phyloP scores from a whole-genome alignment of 192 early-diverging fungal species.

The Podila epigama region DNA sequence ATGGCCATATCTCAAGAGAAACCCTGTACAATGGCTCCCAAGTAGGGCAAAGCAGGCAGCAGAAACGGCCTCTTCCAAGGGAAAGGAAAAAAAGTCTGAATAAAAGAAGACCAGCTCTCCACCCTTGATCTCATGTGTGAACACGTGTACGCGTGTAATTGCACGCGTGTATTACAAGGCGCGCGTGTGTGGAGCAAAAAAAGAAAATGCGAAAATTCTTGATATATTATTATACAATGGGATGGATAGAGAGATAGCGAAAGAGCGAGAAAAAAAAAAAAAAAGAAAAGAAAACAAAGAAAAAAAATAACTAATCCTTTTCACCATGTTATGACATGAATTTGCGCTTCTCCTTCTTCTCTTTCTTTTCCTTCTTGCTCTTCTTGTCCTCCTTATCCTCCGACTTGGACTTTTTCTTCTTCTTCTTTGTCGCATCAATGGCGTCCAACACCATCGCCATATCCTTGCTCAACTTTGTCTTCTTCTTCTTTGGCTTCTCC shows the following conservation, averaged over 20 bases:
- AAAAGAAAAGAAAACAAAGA: not conserved
- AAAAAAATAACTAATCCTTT: not conserved
- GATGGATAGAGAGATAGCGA: not conserved
- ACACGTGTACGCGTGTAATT: not conserved
- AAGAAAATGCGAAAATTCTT: not conserved
- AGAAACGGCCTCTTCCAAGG: conserved; percentile 1
- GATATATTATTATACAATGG: conserved; percentile 27
- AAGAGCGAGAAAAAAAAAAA: not conserved
- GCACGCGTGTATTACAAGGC: too few relatives aligned
- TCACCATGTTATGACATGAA: conserved; percentile 31
- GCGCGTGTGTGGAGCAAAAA: not conserved
- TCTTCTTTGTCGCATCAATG: conserved; percentile 61
- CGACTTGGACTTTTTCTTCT: conserved; percentile 54
- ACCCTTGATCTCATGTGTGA: not conserved
- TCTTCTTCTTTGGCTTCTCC: conserved; percentile 51
- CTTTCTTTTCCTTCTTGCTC: conserved; percentile 41
- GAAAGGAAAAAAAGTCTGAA: conserved; percentile 1
- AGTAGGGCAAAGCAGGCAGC: conserved; percentile 28
- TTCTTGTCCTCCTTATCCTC: conserved; percentile 46
- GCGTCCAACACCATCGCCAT: conserved; percentile 61
- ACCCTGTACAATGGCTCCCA: conserved; percentile 38
- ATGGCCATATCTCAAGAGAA: conserved; percentile 38
- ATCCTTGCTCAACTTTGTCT: conserved; percentile 57
- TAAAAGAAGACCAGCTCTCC: not conserved
- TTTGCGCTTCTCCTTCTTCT: conserved; percentile 52